Base-by-base conservation (phyloP, 495 filamentous ascomycete genomes). In the Neurospora terricola region DNA sequence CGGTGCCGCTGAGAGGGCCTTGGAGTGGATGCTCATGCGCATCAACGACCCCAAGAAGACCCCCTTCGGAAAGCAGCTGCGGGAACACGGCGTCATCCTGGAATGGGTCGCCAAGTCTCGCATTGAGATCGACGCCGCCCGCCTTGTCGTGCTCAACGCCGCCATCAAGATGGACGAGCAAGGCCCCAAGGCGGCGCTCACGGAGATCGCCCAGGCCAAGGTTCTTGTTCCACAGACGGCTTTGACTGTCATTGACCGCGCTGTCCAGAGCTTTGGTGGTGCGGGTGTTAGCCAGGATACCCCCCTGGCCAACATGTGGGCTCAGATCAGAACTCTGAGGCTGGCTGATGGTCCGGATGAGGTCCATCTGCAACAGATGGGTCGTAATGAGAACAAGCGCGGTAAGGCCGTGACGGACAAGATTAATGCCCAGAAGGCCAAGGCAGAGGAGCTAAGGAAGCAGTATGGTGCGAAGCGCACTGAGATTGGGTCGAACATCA, bases 271-370 rank as follows among this genome's bases (percentile, higher is more conserved):
- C 0, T 95, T 92, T 76, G 94, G 94, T 59, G 94, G 90, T 54
- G 92, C 91, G 2, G 94, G 94, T 80, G 89, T 97, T 38, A 92
- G 89, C 77, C 94, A 97, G 83, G 94, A 97, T 83, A 96, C 94
- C 2, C 94, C 94, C 30, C 85, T 97, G 71, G 93, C 94, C 34
- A 89, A 88, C 76, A 88, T 94, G 89, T 97, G 94, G 94, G 92
- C 94, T 30, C 82, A 88, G 70, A 91, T 93, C 76, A 86, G 94
- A 38, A 97, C 94, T 2, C 79, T 97, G 76, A 86, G 93, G 71
- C 88, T 97, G 78, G 94, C 93, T 5, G 94, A 97, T 82, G 94
- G 94, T 7, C 94, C 94, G 0, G 94, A 97, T 82, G 94, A 97
- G 87, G 94, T 96, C 45, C 94, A 97, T 82, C 81, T 97, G 80